Evolutionary conservation across 2,329 filamentous ascomycete species (phyloP), one percentile per base, ranked within the genome.

Genomic region (Fusarium coicis): DNA sequence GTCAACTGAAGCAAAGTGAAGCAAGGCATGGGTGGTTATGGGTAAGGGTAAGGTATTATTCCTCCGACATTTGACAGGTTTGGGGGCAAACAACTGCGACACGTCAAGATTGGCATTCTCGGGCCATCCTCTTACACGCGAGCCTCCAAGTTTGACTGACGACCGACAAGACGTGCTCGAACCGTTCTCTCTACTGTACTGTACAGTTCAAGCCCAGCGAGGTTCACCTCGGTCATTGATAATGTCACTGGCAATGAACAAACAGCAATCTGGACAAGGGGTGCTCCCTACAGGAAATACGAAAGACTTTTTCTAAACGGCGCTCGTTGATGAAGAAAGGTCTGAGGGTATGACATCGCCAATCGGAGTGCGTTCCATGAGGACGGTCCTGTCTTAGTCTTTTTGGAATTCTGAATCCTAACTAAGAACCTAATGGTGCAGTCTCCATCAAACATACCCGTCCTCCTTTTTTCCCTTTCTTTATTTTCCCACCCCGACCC

Each of bases 291-390:
- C 44, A 47, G 43, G 53, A 42, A 64, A 73, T 74, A 68, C 70
- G 67, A 73, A 64, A 63, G 58, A 36, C 57, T 40, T 55, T 70
- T 57, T 57, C 32, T 40, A 34, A 71, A 73, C 70, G 56, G 53
- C 36, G 36, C 54, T 58, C 55, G 26, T 61, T 55, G 52, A 60
- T 70, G 63, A 67, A 73, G 55, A 64, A 73, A 46, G 66, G 71
- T 70, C 61, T 67, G 72, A 74, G 70, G 37, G 66, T 34, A 57
- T 43, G 28, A 43, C 11, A 47, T 62, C 26, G 44, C 74, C 74
- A 76, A 76, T 76, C 74, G 74, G 74, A 77, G 74, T 66, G 43
- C 60, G 73, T 76, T 76, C 74, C 74, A 76, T 28, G 71, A 66
- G 74, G 62, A 65, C 70, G 74, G 74, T 77, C 73, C 70, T 68